Percentiles rank a stretch among this genome's conserved stretches.
These are phyloP conservation scores for Artomyces pyxidatus DNA, from an alignment of 768 basidiomycete genomes.

Conservation along the genomic window DNA sequence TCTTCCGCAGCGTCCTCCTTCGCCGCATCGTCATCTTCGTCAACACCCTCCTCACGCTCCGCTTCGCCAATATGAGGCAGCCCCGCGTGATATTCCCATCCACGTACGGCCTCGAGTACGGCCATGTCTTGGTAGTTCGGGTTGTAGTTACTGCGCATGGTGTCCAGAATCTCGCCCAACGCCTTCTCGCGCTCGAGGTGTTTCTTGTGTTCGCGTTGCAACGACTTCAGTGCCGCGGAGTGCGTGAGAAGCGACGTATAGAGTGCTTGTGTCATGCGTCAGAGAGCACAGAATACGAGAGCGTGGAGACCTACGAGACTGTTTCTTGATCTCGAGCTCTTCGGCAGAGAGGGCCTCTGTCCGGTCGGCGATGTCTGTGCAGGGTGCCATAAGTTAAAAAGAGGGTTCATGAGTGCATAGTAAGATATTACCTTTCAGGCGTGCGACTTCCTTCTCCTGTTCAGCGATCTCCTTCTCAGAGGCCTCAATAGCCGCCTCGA, in stretches of 20 bases:
- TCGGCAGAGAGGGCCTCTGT: slow-evolving; percentile 74
- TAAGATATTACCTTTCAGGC: slow-evolving; percentile 49
- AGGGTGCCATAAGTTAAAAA: slow-evolving; percentile 1
- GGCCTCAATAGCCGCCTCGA: slow-evolving; percentile 56
- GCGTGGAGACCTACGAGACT: slow-evolving; percentile 58
- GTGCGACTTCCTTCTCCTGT: slow-evolving; percentile 64
- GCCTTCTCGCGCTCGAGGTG: slow-evolving; percentile 68
- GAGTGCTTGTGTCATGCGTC: slow-evolving; percentile 44
- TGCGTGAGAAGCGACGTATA: slow-evolving; percentile 71
- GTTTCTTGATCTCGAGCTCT: slow-evolving; percentile 75
- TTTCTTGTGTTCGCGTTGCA: slow-evolving; percentile 63
- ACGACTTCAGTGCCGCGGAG: slow-evolving; percentile 64
- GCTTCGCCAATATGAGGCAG: slow-evolving; percentile 68
- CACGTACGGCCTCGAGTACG: slow-evolving; percentile 91
- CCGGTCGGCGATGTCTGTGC: slow-evolving; percentile 64
- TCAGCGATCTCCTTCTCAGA: slow-evolving; percentile 49
- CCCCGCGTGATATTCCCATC: slow-evolving; percentile 74
- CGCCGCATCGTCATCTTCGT: slow-evolving; percentile 24
- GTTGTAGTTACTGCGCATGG: slow-evolving; percentile 82
- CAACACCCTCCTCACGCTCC: slow-evolving; percentile 35
- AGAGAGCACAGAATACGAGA: slow-evolving; percentile 1
- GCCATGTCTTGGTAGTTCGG: slow-evolving; percentile 99
- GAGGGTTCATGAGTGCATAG: neutral
- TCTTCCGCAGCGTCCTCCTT: slow-evolving; percentile 24
- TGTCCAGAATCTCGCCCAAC: slow-evolving; percentile 75